phyloP scores from a whole-genome alignment of 2,329 filamentous ascomycete genomes.

The Dissoconium aciculare region DNA sequence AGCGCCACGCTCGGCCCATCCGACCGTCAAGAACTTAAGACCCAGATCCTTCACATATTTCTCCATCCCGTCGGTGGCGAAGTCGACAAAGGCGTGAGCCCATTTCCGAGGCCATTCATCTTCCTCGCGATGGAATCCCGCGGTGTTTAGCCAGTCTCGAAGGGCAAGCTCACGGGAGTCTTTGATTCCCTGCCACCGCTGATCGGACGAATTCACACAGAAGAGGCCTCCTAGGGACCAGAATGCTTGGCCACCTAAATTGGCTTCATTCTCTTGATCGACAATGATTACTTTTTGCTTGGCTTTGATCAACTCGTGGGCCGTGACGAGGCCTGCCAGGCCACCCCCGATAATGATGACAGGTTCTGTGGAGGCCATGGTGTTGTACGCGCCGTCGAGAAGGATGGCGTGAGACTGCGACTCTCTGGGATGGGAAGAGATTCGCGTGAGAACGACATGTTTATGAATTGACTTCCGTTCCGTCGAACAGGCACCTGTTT shows the following conservation, averaged over 20 bases:
- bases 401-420: no score
- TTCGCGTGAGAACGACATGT: no score
- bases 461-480: no score
- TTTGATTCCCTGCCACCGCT: conserved; percentile 43
- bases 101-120: conserved; percentile 46
- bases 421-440: no score
- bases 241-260: conserved; percentile 47
- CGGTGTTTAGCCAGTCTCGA: conserved; percentile 45
- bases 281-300: conserved; percentile 38
- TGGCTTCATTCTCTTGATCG: conserved; percentile 44
- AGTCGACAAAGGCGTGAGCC: conserved; percentile 51
- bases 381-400: no score
- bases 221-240: conserved; percentile 50
- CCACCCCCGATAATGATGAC: conserved; percentile 43
- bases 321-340: conserved; percentile 45
- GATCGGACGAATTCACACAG: conserved; percentile 41
- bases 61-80: conserved; percentile 45
- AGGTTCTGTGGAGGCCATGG: no score
- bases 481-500: no score
- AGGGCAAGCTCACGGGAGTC: conserved; percentile 43
- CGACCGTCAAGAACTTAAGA: conserved; percentile 40
- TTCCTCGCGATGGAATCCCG: conserved; percentile 41
- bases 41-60: conserved; percentile 40
- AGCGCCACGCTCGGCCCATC: conserved; percentile 47
- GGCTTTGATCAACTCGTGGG: conserved; percentile 40